phyloP scores from a whole-genome alignment of 768 basidiomycete species.

The Boletus bicolor region DNA sequence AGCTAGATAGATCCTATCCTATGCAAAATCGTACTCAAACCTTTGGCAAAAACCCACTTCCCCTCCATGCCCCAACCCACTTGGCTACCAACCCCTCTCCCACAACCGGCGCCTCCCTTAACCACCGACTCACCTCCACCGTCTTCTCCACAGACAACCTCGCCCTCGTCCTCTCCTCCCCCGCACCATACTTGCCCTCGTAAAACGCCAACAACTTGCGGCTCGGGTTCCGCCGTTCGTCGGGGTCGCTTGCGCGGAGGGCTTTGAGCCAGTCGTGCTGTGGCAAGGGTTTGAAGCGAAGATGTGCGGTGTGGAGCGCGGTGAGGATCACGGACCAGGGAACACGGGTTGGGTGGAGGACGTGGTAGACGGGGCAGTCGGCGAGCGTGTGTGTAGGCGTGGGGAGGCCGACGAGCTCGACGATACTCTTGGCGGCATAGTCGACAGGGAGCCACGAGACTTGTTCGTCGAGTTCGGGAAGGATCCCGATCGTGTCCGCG shows the following conservation, averaged over 20 bases:
- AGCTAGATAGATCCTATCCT: not conserved
- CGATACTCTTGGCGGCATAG: conserved; percentile 45
- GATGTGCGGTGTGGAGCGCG: conserved; percentile 35
- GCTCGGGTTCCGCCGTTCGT: conserved; percentile 24
- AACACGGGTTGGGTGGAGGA: conserved; percentile 15
- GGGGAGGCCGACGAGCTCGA: conserved; percentile 37
- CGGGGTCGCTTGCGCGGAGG: conserved; percentile 20
- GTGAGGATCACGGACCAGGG: conserved; percentile 41
- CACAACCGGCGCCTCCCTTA: conserved; percentile 14
- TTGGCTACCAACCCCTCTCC: conserved; percentile 35
- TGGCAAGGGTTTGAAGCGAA: conserved; percentile 26
- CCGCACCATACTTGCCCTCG: conserved; percentile 24
- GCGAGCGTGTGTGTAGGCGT: not conserved
- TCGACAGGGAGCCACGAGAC: conserved; percentile 53
- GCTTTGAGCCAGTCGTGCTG: conserved; percentile 24
- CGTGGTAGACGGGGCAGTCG: conserved; percentile 22
- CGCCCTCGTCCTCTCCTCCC: conserved; percentile 5
- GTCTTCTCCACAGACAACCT: conserved; percentile 10
- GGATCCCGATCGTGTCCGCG: conserved; percentile 37
- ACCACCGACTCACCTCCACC: conserved; percentile 13
- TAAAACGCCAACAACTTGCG: conserved; percentile 26
- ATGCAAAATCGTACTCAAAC: not conserved
- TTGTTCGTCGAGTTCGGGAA: conserved; percentile 32
- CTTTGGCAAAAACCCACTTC: conserved; percentile 34
- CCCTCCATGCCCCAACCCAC: conserved; percentile 43